Evolutionary conservation across 2,329 filamentous ascomycete species (phyloP), one percentile per base, ranked within the genome.

Genomic region (Metarhizium robertsii): DNA sequence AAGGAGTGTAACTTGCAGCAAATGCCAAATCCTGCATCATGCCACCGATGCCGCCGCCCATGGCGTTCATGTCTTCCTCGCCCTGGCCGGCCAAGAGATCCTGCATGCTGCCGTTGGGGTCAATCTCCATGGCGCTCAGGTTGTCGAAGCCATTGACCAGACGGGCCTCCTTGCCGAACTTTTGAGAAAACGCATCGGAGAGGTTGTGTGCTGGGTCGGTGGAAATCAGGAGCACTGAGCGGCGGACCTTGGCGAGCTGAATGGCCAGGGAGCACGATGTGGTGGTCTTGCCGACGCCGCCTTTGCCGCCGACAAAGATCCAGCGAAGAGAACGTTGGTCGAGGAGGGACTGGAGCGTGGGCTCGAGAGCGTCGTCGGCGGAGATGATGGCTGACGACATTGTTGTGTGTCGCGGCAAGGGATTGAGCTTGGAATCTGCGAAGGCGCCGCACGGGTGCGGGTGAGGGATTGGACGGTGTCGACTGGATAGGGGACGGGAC

Each of bases 21-120:
- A 97, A 96, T 0, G 94, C 94, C 62, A 99, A 79, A 72, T 99
- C 94, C 74, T 99, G 94, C 88, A 97, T 96, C 92, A 97, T 96
- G 64, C 87, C 88, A 30, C 92, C 92, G 75, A 96, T 85, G 16
- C 80, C 81, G 49, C 85, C 86, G 52, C 80, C 81, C 76, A 89
- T 84, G 45, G 84, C 84, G 61, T 91, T 88, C 62, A 73, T 65
- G 18, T 74, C 71, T 38, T 88, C 89, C 18, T 90, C 90, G 47
- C 82, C 85, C 67, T 85, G 80, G 2, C 86, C 87, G 10, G 88
- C 88, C 60, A 99, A 77, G 55, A 99, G 76, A 70, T 99, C 94
- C 74, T 96, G 94, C 72, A 99, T 96, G 68, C 90, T 96, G 50
- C 92, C 94, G 69, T 96, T 97, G 53, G 94, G 94, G 68, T 99